Percentiles rank a stretch among this genome's conserved stretches.
Evolutionary conservation across 345 rosid genomes (phyloP).

Genomic region (Pelargonium nanum): DNA sequence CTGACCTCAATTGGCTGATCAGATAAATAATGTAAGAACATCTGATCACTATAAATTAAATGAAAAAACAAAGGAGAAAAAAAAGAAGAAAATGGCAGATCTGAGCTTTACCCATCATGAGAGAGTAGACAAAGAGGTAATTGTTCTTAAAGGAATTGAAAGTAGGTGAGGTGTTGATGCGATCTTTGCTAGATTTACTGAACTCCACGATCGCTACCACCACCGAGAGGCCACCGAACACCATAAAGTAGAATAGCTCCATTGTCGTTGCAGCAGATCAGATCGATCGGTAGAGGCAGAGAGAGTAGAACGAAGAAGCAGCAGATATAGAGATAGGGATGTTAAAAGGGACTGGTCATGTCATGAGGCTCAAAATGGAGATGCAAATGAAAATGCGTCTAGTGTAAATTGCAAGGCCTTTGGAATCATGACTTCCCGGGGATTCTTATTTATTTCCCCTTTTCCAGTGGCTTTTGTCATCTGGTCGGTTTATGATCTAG

Average conservation of each 20-base stretch:
- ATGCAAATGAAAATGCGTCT: too few relatives aligned
- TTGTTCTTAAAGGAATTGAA: constrained; percentile 84
- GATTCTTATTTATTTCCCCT: not conserved
- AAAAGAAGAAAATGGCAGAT: constrained; percentile 1
- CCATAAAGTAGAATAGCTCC: constrained; percentile 62
- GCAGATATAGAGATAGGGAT: not conserved
- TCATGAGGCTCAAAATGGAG: not conserved
- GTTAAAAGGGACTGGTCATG: not conserved
- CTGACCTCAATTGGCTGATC: not conserved
- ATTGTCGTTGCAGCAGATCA: constrained; percentile 18
- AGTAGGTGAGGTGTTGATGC: constrained; percentile 61
- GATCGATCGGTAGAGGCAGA: not conserved
- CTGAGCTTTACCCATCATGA: constrained; percentile 64
- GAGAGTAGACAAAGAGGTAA: constrained; percentile 77
- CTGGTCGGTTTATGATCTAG: not conserved
- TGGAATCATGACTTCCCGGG: not conserved
- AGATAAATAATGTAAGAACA: too few relatives aligned
- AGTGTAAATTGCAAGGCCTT: not conserved
- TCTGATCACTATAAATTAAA: not conserved
- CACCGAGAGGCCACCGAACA: constrained; percentile 53
- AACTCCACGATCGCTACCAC: constrained; percentile 62
- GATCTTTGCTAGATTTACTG: constrained; percentile 61
- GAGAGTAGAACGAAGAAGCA: too few relatives aligned
- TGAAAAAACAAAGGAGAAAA: not conserved
- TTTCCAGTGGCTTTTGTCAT: too few relatives aligned